Percentiles rank a stretch among this genome's conserved stretches.
Conservation (phyloP, 495 filamentous ascomycete genomes). For the Melanomma pulvis-pyrius region DNA sequence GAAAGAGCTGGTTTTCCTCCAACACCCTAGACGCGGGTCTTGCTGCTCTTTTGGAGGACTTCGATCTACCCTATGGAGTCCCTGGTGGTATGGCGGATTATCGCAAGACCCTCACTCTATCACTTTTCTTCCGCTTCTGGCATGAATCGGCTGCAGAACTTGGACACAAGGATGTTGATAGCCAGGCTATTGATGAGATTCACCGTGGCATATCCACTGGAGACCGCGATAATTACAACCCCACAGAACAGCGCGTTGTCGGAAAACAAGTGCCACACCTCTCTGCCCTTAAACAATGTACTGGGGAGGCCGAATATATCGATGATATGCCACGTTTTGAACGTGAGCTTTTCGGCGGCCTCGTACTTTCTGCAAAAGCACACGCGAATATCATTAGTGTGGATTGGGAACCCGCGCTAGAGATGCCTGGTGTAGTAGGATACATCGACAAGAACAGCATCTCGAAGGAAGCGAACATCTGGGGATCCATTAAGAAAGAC, state of each 20-base stretch:
- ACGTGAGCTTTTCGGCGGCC: constrained; percentile 45
- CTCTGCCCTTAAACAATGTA: constrained; percentile 49
- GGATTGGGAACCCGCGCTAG: constrained; percentile 47
- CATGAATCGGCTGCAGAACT: constrained; percentile 35
- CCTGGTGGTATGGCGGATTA: constrained; percentile 40
- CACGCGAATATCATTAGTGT: constrained; percentile 49
- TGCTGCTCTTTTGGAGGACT: constrained; percentile 23
- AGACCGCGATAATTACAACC: constrained; percentile 54
- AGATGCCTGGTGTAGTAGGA: constrained; percentile 48
- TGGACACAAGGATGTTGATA: constrained; percentile 52
- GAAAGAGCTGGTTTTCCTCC: constrained; percentile 27
- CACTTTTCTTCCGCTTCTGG: constrained; percentile 40
- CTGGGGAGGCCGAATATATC: constrained; percentile 50
- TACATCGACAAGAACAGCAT: constrained; percentile 49
- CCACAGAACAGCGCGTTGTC: constrained; percentile 48
- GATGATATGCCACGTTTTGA: constrained; percentile 49
- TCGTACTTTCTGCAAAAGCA: constrained; percentile 47
- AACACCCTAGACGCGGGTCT: constrained; percentile 27
- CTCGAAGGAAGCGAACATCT: constrained; percentile 44
- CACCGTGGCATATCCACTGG: constrained; percentile 63
- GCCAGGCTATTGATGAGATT: constrained; percentile 60
- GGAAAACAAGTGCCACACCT: constrained; percentile 50
- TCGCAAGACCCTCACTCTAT: constrained; percentile 32
- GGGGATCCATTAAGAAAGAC: constrained; percentile 46
- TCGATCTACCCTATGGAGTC: constrained; percentile 29